Evolutionary conservation across 140 eudicot species (phyloP).

Genomic region (Erigeron philadelphicus): DNA sequence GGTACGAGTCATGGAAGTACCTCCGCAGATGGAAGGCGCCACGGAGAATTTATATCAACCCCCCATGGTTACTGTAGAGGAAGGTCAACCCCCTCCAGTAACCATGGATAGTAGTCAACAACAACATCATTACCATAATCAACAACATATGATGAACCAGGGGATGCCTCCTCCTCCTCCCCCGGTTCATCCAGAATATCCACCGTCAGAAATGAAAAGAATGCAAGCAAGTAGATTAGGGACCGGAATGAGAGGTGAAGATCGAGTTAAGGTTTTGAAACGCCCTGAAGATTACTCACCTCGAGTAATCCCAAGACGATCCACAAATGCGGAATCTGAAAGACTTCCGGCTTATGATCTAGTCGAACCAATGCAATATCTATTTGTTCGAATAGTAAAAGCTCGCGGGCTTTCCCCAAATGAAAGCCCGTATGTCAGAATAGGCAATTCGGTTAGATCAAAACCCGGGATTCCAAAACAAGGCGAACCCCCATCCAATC

Average conservation of each 20-base stretch:
- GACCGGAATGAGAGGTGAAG: too few relatives aligned
- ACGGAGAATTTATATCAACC: constrained; percentile 44
- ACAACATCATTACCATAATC: constrained; percentile 26
- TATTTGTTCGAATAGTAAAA: constrained; percentile 70
- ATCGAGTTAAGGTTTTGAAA: constrained; percentile 21
- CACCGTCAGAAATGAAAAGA: constrained; percentile 56
- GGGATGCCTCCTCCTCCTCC: constrained; percentile 18
- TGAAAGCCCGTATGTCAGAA: constrained; percentile 64
- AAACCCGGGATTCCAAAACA: constrained; percentile 61
- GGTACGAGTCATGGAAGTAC: constrained; percentile 38
- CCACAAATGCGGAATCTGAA: constrained; percentile 40
- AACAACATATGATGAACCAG: background rate
- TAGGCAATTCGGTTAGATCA: constrained; percentile 58
- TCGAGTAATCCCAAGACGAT: constrained; percentile 43
- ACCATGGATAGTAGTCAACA: constrained; percentile 42
- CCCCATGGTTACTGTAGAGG: constrained; percentile 45
- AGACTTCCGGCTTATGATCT: constrained; percentile 62
- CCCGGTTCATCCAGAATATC: constrained; percentile 39
- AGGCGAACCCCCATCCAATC: constrained; percentile 45
- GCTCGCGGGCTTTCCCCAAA: constrained; percentile 67
- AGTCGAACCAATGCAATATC: constrained; percentile 88
- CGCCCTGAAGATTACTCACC: constrained; percentile 67
- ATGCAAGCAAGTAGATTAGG: constrained; percentile 54
- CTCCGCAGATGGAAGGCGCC: constrained; percentile 43
- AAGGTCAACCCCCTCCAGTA: constrained; percentile 40